Base-by-base conservation (phyloP, 78 protist genomes). In the Cyanophora paradoxa region DNA sequence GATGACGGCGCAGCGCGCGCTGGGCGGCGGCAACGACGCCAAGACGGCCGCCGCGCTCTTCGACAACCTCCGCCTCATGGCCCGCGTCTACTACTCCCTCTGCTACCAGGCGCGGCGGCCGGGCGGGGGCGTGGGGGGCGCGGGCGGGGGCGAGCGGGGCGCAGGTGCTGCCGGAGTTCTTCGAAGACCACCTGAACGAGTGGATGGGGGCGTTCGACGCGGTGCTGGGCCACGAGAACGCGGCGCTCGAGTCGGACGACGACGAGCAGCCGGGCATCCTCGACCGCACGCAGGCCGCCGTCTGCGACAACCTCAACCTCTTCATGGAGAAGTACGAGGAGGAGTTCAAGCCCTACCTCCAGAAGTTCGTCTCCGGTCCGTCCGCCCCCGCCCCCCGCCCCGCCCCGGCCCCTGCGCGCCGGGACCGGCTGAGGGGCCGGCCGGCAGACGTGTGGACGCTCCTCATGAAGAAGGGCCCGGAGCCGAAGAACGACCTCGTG, bases 131-230 rank as follows among this genome's bases (percentile, higher is more conserved):
- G n/a, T n/a, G n/a, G n/a, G n/a, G n/a, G n/a, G n/a, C n/a, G n/a
- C n/a, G n/a, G n/a, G n/a, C 37, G 10, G 36, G 20, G 36, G 42
- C 6, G 13, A 10, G 10, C n/a, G 59, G 7, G 42, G 28, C 65
- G 42, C 82, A 77, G 68, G 65, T 28, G 37, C 58, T 91, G 42
- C 92, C 93, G 31, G 93, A 82, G 62, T 90, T 58, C 63, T 90
- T 91, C 48, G 93, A 91, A 54, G 91, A 88, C 70, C 81, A 87
- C 74, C 62, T 91, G 61, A 44, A 11, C 19, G 31, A 56, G 10
- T 90, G 78, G 68, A 67, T 85, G 62, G 44, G 10, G 16, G 75
- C 52, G 33, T 88, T 90, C 71, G 66, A 41, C 50, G 50, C 40
- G 26, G 31, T 52, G 41, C 52, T 80, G 46, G 33, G 28, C 61